phyloP scores from a whole-genome alignment of 306 rosid genomes.

The Malus fusca region DNA sequence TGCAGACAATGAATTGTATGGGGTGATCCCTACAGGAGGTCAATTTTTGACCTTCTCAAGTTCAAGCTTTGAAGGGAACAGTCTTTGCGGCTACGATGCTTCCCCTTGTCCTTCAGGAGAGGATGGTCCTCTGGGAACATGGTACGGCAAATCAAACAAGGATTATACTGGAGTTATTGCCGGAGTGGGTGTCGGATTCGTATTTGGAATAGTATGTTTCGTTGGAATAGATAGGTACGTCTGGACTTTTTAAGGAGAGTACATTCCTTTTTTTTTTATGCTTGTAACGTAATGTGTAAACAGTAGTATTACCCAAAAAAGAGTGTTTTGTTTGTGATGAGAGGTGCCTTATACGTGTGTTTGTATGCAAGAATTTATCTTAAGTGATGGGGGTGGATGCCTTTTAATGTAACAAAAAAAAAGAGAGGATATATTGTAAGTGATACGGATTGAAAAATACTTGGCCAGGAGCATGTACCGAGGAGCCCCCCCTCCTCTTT shows the following conservation, averaged over 20 bases:
- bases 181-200: slow-evolving; percentile 23
- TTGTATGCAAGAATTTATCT: neutral
- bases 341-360: accelerated
- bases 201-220: slow-evolving; percentile 4
- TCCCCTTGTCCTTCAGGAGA: neutral
- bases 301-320: too few relatives aligned
- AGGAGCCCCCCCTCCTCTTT: too few relatives aligned
- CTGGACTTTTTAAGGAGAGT: neutral
- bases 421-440: neutral
- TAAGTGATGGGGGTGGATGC: too few relatives aligned
- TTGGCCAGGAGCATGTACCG: too few relatives aligned
- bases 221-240: neutral
- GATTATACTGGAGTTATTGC: neutral
- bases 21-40: slow-evolving; percentile 32
- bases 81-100: slow-evolving; percentile 20
- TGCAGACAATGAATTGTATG: slow-evolving; percentile 33
- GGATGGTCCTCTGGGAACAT: neutral
- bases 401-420: neutral
- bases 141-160: neutral
- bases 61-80: slow-evolving; percentile 32
- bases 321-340: too few relatives aligned
- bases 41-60: slow-evolving; percentile 42
- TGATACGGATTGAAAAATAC: neutral
- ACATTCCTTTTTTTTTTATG: neutral
- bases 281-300: neutral